Evolutionary conservation across 495 filamentous ascomycete genomes (phyloP).

Genomic region (Daldinia loculata): DNA sequence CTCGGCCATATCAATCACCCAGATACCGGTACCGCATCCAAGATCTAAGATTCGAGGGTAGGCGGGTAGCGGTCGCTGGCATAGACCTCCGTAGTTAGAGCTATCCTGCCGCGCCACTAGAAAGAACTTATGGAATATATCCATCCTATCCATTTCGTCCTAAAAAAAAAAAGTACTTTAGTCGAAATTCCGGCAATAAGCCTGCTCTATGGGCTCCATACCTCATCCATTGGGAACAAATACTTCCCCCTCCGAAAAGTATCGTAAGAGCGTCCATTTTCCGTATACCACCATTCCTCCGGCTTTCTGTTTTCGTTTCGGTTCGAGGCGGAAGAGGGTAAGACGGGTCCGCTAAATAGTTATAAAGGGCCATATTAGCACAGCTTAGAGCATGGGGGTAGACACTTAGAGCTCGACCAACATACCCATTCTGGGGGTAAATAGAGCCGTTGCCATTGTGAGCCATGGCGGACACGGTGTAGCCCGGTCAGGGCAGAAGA

Average conservation of each 20-base stretch:
- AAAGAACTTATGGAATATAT: slow-evolving; percentile 81
- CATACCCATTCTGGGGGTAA: slow-evolving; percentile 37
- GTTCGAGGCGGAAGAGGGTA: slow-evolving; percentile 33
- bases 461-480: slow-evolving; percentile 37
- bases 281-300: slow-evolving; percentile 53
- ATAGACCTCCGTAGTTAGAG: slow-evolving; percentile 49
- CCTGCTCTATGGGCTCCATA: slow-evolving; percentile 37
- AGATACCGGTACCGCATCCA: slow-evolving; percentile 90
- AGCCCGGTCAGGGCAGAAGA: slow-evolving; percentile 30
- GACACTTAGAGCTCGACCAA: slow-evolving; percentile 15
- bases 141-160: slow-evolving; percentile 76
- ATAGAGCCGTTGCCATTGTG: slow-evolving; percentile 43
- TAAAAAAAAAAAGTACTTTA: slow-evolving; percentile 47
- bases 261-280: slow-evolving; percentile 67
- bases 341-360: slow-evolving; percentile 15
- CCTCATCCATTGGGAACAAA: slow-evolving; percentile 71
- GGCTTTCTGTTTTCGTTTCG: slow-evolving; percentile 45
- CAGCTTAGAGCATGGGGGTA: slow-evolving; percentile 27
- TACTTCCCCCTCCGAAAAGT: slow-evolving; percentile 65
- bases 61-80: slow-evolving; percentile 41
- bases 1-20: slow-evolving; percentile 88
- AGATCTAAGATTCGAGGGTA: slow-evolving; percentile 74
- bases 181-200: slow-evolving; percentile 10
- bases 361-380: slow-evolving; percentile 15
- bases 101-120: slow-evolving; percentile 69